Evolutionary conservation across 192 early-diverging fungal species (phyloP), one percentile per base, ranked within the genome.

Genomic region (Entomortierella chlamydospora): DNA sequence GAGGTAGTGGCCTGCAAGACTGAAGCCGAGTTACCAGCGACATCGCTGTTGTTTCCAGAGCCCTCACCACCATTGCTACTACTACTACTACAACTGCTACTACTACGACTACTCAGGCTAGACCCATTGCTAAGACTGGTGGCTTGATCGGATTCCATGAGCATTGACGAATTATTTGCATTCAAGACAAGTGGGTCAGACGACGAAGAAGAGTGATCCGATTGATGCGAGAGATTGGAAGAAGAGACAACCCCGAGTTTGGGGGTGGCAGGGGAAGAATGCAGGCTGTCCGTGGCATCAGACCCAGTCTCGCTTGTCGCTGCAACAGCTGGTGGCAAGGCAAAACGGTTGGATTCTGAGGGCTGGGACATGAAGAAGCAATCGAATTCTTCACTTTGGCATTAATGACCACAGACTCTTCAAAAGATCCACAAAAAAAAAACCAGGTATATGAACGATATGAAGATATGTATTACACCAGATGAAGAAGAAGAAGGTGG

Each of bases 321-420:
- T 51, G 61, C 52, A 41, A 31, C 55, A 57, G 62, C 63, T 60
- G 47, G 39, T 51, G 57, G 58, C 58, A 47, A 60, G 42, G 72
- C 72, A 73, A 52, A 31, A 64, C 55, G 41, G 62, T 37, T 41
- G 34, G 63, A 37, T 59, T 73, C 72, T 52, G 64, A 61, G 43
- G 58, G 25, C 68, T 51, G 28, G 68, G 72, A 67, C 72, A 74
- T 74, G 72, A 68, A 74, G 59, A 71, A 45, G 37, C 51, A 31
- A 55, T 67, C 41, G 17, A 57, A 41, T 37, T 50, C 28, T 18
- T 55, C 34, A 30, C 55, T 29, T 37, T 42, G 34, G 64, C 64
- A 56, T 67, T 49, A 30, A 45, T 49, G 20, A 22, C 54, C 39
- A 41, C 25, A 29, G 15, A 11, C 41, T 47, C 52, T 23, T 20